Evolutionary conservation across 2,329 filamentous ascomycete genomes (phyloP), one percentile per base, ranked within the genome.

Genomic region (Trichoderma lentiforme): DNA sequence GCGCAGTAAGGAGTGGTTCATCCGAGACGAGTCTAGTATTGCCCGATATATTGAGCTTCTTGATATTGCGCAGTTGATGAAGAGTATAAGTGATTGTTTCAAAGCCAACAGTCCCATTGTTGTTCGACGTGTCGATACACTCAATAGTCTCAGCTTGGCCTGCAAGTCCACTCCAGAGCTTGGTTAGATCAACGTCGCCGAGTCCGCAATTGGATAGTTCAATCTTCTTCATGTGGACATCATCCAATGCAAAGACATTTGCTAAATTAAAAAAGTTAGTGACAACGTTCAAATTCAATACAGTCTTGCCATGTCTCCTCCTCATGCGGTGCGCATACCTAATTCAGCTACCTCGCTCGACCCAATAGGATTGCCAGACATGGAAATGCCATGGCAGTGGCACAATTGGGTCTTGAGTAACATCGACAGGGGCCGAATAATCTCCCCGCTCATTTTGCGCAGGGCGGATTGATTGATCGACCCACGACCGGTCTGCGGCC

Each of bases 141-240:
- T 87, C 83, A 18, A 89, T 75, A 18, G 81, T 83, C 8, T 81
- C 80, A 11, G 81, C 80, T 63, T 86, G 84, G 34, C 84, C 82
- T 21, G 83, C 79, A 3, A 89, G 79, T 0, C 82, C 83, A 28
- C 82, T 81, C 81, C 87, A 86, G 5, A 89, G 76, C 51, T 84
- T 81, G 4, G 82, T 80, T 18, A 89, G 79, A 0, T 83, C 83
- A 43, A 80, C 77, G 71, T 89, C 86, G 11, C 84, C 84, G 6
- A 89, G 80, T 9, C 84, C 83, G 71, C 87, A 89, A 24, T 81
- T 82, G 6, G 87, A 85, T 2, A 89, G 78, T 36, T 88, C 85
- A 2, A 89, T 79, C 6, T 83, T 83, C 73, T 82, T 85, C 43
- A 89, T 74, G 34, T 82, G 81, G 21, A 83, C 77, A 67, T 80